Evolutionary conservation across 495 filamentous ascomycete species (phyloP).

Genomic region (Penicillium verhagenii): DNA sequence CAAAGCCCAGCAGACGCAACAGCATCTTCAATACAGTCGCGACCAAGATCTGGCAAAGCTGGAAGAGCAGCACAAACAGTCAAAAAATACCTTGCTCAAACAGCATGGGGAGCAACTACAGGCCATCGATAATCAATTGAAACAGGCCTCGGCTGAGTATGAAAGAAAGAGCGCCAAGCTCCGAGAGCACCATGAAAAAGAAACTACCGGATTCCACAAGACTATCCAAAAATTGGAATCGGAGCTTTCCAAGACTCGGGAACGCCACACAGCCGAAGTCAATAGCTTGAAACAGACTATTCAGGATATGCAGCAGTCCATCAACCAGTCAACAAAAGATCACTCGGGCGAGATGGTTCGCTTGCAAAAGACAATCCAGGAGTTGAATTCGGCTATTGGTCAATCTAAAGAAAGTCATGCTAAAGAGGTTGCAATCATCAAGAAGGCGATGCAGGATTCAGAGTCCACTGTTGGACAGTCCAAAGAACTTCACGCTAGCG

Average conservation of each 20-base stretch:
- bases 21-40: constrained; percentile 68
- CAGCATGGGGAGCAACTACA: constrained; percentile 50
- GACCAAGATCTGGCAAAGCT: constrained; percentile 54
- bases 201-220: constrained; percentile 60
- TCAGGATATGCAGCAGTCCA: constrained; percentile 51
- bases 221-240: constrained; percentile 58
- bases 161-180: constrained; percentile 46
- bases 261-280: constrained; percentile 47
- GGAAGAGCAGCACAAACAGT: constrained; percentile 45
- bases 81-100: constrained; percentile 44
- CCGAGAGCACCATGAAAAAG: constrained; percentile 56
- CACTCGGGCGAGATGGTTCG: constrained; percentile 63
- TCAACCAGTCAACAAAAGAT: constrained; percentile 52
- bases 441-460: constrained; percentile 9
- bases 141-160: constrained; percentile 49
- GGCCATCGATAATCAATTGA: constrained; percentile 47
- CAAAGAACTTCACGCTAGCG: neutral
- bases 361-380: constrained; percentile 51
- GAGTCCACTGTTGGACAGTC: constrained; percentile 28
- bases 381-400: constrained; percentile 57
- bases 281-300: constrained; percentile 38
- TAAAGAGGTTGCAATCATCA: constrained; percentile 56
- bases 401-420: constrained; percentile 54
- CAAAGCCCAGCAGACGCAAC: constrained; percentile 65
- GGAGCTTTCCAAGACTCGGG: constrained; percentile 56